Evolutionary conservation across 176 grass and related monocot genomes (phyloP).

Genomic region (Aegilops umbellulata): DNA sequence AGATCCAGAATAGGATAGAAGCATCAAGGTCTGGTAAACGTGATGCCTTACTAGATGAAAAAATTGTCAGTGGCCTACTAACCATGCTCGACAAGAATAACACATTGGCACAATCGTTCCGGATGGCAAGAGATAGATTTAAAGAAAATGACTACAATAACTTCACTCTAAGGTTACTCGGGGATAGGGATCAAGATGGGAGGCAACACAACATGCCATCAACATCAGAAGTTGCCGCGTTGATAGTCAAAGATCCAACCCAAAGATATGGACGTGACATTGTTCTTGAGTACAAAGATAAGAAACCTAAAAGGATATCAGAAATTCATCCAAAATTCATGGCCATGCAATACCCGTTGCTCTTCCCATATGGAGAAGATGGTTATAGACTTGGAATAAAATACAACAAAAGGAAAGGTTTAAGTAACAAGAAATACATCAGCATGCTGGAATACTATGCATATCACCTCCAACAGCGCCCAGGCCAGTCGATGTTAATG

Average conservation of each 20-base stretch:
- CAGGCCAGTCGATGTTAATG: neutral
- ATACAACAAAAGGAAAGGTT: neutral
- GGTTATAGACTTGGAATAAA: neutral
- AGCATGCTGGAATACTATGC: slow-evolving; percentile 31
- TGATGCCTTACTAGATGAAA: neutral
- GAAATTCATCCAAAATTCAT: slow-evolving; percentile 28
- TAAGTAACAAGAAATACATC: neutral
- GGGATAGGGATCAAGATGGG: slow-evolving; percentile 2
- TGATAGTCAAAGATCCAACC: slow-evolving; percentile 23
- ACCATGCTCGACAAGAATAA: slow-evolving; percentile 32
- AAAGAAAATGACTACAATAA: neutral
- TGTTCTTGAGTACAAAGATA: slow-evolving; percentile 7
- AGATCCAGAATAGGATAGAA: slow-evolving; percentile 26
- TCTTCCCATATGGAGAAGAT: slow-evolving; percentile 47
- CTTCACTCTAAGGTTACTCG: neutral
- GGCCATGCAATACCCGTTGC: slow-evolving; percentile 8
- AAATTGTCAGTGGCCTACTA: neutral
- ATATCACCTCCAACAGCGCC: neutral
- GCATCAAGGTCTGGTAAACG: neutral
- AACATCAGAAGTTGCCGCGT: slow-evolving; percentile 4
- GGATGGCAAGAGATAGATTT: slow-evolving; percentile 38
- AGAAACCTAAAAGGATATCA: slow-evolving; percentile 8
- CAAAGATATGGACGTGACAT: neutral
- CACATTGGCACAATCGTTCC: slow-evolving; percentile 25
- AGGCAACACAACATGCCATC: slow-evolving; percentile 20